A percentile compares a stretch with the other conserved stretches of the same genome.
Conservation (phyloP, 495 filamentous ascomycete species). For the Chaetomium tenue region DNA sequence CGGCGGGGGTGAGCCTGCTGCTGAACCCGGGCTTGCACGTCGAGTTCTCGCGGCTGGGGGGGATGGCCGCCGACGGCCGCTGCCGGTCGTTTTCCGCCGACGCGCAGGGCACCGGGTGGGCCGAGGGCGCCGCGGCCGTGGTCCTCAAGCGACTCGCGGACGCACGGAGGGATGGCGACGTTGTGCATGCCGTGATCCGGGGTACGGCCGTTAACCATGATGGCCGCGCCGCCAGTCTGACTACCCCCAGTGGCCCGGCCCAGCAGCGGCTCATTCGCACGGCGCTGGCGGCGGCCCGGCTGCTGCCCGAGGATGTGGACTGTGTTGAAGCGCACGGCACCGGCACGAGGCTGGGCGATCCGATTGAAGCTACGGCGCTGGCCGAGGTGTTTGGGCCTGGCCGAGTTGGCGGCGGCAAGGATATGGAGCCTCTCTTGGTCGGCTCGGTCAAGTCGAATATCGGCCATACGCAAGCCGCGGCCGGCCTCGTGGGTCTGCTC, state of each 20-base stretch:
- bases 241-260: neutral
- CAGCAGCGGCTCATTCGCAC: neutral
- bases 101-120: slow-evolving; percentile 42
- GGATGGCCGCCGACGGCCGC: neutral
- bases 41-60: neutral
- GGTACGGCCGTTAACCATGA: slow-evolving; percentile 3
- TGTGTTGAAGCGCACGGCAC: neutral
- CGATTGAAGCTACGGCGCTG: neutral
- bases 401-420: neutral
- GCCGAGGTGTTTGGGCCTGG: neutral
- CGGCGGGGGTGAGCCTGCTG: neutral
- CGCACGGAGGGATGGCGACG: slow-evolving; percentile 51
- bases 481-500: too few relatives aligned
- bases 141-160: slow-evolving; percentile 51
- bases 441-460: neutral
- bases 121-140: slow-evolving; percentile 37
- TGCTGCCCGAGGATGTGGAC: neutral
- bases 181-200: slow-evolving; percentile 54
- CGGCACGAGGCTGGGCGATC: neutral
- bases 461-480: too few relatives aligned
- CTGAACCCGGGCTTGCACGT: neutral
- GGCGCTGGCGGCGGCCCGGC: neutral
- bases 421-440: neutral
- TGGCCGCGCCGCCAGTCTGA: neutral
- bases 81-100: slow-evolving; percentile 43